A percentile compares a stretch with the other conserved stretches of the same genome.
These are phyloP conservation scores for Lanmaoa pseudosensibilis DNA, from an alignment of 768 basidiomycete species.

Conservation along the genomic window DNA sequence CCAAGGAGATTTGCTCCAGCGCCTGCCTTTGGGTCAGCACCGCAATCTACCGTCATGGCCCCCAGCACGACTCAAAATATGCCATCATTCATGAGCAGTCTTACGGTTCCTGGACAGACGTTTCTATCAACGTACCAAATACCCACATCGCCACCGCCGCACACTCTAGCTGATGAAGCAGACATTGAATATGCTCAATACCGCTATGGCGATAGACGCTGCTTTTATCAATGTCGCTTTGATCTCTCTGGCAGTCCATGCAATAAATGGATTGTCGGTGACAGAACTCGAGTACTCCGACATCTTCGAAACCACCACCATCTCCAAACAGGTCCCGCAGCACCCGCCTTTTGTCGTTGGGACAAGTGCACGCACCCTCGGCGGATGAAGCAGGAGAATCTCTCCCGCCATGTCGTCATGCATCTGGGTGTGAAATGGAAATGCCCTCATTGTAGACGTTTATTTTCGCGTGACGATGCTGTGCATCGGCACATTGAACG, in stretches of 20 bases:
- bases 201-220: slow-evolving; percentile 19
- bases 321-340: slow-evolving; percentile 15
- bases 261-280: slow-evolving; percentile 27
- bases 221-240: slow-evolving; percentile 29
- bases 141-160: not conserved
- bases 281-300: slow-evolving; percentile 24
- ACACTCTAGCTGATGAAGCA: slow-evolving; percentile 10
- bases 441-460: slow-evolving; percentile 26
- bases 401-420: slow-evolving; percentile 31
- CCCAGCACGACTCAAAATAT: slow-evolving; percentile 1
- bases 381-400: slow-evolving; percentile 34
- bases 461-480: slow-evolving; percentile 35
- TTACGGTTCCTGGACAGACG: not conserved
- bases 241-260: slow-evolving; percentile 25
- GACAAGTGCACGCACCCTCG: slow-evolving; percentile 21
- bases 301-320: slow-evolving; percentile 30
- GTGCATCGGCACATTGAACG: slow-evolving; percentile 34
- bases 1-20: not conserved
- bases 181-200: slow-evolving; percentile 25
- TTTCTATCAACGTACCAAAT: not conserved
- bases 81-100: not conserved
- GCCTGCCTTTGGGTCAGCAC: not conserved
- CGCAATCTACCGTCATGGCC: slow-evolving; percentile 1
- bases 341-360: slow-evolving; percentile 25
- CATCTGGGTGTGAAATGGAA: slow-evolving; percentile 33